Evolutionary conservation across 1,284 basidiomycete species (phyloP).

Genomic region (Ceratorhiza oryzae-sativae): DNA sequence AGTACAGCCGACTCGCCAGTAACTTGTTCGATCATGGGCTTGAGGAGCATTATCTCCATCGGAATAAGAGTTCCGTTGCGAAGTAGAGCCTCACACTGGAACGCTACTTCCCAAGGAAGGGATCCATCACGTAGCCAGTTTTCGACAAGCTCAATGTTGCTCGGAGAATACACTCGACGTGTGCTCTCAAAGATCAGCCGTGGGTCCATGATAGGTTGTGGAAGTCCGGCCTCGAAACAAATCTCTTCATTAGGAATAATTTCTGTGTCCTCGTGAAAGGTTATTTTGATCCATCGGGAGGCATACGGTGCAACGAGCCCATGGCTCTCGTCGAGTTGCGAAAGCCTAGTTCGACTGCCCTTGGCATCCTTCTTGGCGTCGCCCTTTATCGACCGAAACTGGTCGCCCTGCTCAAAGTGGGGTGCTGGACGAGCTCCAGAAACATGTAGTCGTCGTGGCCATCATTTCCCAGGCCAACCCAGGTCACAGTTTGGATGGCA

Average conservation of each 20-base stretch:
- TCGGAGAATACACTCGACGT: background rate
- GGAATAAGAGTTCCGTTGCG: slow-evolving; percentile 35
- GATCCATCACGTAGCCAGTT: background rate
- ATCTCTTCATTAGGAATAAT: slow-evolving; percentile 14
- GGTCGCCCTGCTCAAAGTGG: slow-evolving; percentile 9
- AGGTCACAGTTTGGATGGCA: slow-evolving; percentile 21
- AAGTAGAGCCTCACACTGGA: slow-evolving; percentile 39
- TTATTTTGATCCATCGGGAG: slow-evolving; percentile 11
- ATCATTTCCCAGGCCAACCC: slow-evolving; percentile 20
- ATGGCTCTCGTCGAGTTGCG: slow-evolving; percentile 14
- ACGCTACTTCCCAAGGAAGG: slow-evolving; percentile 37
- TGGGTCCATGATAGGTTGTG: background rate
- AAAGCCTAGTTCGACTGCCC: slow-evolving; percentile 4
- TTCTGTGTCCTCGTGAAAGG: background rate
- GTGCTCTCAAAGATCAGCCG: background rate
- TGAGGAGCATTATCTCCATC: slow-evolving; percentile 24
- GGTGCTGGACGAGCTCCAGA: slow-evolving; percentile 22
- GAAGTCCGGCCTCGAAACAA: slow-evolving; percentile 8
- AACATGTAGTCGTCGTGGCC: background rate
- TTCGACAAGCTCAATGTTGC: background rate
- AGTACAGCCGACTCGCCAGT: background rate
- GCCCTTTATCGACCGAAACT: background rate
- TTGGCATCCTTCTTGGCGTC: background rate
- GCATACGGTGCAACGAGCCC: slow-evolving; percentile 30
- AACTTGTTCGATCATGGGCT: background rate